phyloP scores from a whole-genome alignment of 2,329 filamentous ascomycete genomes.

The Aspergillus pseudotamarii region DNA sequence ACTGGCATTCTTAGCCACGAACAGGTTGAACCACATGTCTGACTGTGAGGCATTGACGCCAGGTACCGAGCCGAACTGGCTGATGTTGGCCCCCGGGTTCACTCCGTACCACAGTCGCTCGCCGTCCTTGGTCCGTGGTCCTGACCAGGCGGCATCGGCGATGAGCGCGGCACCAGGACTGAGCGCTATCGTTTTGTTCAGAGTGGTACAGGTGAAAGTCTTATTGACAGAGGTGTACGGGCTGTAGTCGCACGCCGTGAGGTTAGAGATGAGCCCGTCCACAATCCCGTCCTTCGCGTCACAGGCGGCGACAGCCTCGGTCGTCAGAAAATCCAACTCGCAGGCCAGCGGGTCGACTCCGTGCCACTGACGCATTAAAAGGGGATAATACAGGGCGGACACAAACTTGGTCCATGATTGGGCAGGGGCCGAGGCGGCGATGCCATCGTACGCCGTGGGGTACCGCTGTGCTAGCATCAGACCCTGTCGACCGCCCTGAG shows the following conservation, averaged over 20 bases:
- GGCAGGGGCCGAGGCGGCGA: conserved; percentile 51
- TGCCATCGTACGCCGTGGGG: conserved; percentile 60
- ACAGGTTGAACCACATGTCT: not conserved
- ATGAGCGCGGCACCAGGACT: not conserved
- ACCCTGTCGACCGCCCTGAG: conserved; percentile 26
- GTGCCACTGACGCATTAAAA: conserved; percentile 6
- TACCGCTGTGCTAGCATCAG: conserved; percentile 51
- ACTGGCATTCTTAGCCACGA: not conserved
- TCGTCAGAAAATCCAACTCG: conserved; percentile 8
- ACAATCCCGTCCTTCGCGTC: conserved; percentile 13
- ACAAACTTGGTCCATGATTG: conserved; percentile 41
- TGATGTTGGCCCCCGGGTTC: not conserved
- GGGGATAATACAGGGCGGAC: conserved; percentile 12
- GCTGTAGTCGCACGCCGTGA: conserved; percentile 11
- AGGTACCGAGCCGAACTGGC: not conserved
- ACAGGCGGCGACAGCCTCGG: conserved; percentile 7
- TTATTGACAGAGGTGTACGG: conserved; percentile 7
- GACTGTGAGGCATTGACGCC: no score
- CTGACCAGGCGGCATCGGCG: conserved; percentile 3
- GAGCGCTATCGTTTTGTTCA: not conserved
- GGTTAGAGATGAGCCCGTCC: conserved; percentile 14
- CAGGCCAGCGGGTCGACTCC: conserved; percentile 8
- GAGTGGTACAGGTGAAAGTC: not conserved
- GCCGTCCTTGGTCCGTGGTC: not conserved
- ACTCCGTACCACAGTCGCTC: not conserved